Evolutionary conservation across 805 yeast genomes (phyloP), one percentile per base, ranked within the genome.

Genomic region (Lipomyces yamanashiensis): DNA sequence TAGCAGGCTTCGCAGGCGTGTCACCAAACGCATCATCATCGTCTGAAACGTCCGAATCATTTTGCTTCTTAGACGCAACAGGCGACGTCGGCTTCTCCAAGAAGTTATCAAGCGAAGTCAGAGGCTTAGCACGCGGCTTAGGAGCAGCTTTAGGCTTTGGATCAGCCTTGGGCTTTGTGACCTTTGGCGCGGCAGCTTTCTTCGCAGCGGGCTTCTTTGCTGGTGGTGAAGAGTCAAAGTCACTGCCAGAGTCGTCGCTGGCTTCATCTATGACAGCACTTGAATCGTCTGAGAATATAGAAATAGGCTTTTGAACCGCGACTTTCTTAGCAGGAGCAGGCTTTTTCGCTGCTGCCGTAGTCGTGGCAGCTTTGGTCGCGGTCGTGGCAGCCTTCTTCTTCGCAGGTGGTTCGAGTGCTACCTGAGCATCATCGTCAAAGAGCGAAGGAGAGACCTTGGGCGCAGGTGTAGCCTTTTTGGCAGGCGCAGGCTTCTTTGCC

Each of bases 181-280:
- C 43, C 49, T 50, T 34, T 12, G 61, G 19, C 19, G 58, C 62
- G 8, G 66, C 56, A 50, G 70, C 53, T 1, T 70, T 33, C 45
- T 57, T 57, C 23, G 61, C 49, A 7, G 60, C 57, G 23, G 66
- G 47, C 53, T 64, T 59, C 44, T 61, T 57, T 8, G 58, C 47
- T 5, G 60, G 60, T 3, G 59, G 55, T 8, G 57, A 45, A 7
- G 57, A 45, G 10, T 28, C 57, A 58, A 51, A 37, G 59, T 54
- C 54, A 41, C 41, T 40, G 19, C 9, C 49, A n/a, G 49, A 17
- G 47, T 54, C 60, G 19, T 37, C 54, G 19, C 9, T 41, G 13
- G 49, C 10, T 36, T 54, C 50, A n/a, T 28, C 28, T 8, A 43
- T 8, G 17, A n/a, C 47, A 17, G 6, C 34, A 21, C 52, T 48